Evolutionary conservation across 192 early-diverging fungal species (phyloP).

Genomic region (Kickxella alabastrina): DNA sequence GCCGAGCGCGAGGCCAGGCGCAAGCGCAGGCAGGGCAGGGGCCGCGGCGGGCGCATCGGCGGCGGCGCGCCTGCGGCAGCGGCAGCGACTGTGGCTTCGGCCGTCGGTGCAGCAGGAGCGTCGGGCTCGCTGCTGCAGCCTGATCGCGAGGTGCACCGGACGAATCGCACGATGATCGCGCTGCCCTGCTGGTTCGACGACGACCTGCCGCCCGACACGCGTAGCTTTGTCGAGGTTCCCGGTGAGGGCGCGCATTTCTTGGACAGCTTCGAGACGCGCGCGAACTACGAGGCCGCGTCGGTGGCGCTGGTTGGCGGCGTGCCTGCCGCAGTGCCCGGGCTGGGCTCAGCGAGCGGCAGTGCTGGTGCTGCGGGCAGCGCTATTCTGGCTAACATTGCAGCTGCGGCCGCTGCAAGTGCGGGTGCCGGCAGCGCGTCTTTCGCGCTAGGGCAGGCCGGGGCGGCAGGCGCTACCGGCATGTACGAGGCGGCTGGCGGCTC

Average conservation of each 20-base stretch:
- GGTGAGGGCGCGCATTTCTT: conserved; percentile 49
- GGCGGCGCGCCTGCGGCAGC: conserved; percentile 1
- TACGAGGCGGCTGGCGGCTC: not conserved
- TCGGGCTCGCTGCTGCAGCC: conserved; percentile 2
- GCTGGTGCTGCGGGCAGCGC: not conserved
- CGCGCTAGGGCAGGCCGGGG: not conserved
- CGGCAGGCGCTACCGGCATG: not conserved
- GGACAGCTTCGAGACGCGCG: conserved; percentile 39
- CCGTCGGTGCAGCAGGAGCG: too few relatives aligned
- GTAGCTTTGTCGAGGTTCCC: conserved; percentile 39
- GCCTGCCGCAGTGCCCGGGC: not conserved
- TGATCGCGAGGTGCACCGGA: conserved; percentile 39
- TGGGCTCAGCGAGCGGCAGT: not conserved
- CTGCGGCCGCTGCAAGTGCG: too few relatives aligned
- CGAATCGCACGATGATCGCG: conserved; percentile 41
- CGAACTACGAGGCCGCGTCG: conserved; percentile 21
- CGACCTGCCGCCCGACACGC: conserved; percentile 42
- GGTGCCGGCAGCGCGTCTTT: not conserved
- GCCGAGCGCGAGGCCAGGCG: conserved; percentile 77
- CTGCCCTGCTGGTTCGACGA: conserved; percentile 46
- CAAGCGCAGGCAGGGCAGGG: conserved; percentile 78
- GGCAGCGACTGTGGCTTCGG: not conserved
- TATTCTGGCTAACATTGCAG: not conserved
- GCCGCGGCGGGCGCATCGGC: conserved; percentile 40
- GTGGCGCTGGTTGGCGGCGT: conserved; percentile 8